Evolutionary conservation across 768 basidiomycete genomes (phyloP), one percentile per base, ranked within the genome.

Genomic region (Leccinum broughii): DNA sequence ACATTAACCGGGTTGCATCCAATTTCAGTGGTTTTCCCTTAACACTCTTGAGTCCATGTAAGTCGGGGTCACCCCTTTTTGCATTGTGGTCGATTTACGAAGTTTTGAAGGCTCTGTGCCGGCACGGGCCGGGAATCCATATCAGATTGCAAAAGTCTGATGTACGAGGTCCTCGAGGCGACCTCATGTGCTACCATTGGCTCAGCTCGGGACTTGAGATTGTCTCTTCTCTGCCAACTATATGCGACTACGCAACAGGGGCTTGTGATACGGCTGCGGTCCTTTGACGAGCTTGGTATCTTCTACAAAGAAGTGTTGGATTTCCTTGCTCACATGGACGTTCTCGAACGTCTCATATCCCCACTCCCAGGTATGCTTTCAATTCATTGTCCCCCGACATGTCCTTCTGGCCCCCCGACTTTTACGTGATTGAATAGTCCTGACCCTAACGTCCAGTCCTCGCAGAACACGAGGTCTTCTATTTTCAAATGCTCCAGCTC

Each of bases 101-200:
- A 41, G 24, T 44, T 57, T 54, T 54, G 34, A 57, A 80, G 80
- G 71, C 67, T 79, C 6, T 80, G 79, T 58, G 51, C 75, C 1
- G 80, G 79, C 20, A 79, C 80, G 4, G 79, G 78, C 11, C 74
- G 78, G 30, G 66, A 66, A n/a, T 74, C 77, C 6, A 72, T 77
- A 58, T 78, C 79, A 34, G 67, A 67, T 51, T 72, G 76, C 26
- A 70, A 68, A 34, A 70, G 58, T 48, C 53, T 72, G 35, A 70
- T 74, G 51, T 62, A 69, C 20, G 72, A 76, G 8, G 63, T 73
- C 51, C 64, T 78, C 5, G 70, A 72, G 15, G 57, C 72, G 4
- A 65, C 70, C 11, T 68, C 63, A 41, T 66, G 62, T 24, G 57
- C 58, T 46, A 73, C 56, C 57, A 61, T 65, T 32, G 28, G 59